phyloP scores from a whole-genome alignment of 2,329 filamentous ascomycete species.

The Nothophaeocryptopus gaeumannii region DNA sequence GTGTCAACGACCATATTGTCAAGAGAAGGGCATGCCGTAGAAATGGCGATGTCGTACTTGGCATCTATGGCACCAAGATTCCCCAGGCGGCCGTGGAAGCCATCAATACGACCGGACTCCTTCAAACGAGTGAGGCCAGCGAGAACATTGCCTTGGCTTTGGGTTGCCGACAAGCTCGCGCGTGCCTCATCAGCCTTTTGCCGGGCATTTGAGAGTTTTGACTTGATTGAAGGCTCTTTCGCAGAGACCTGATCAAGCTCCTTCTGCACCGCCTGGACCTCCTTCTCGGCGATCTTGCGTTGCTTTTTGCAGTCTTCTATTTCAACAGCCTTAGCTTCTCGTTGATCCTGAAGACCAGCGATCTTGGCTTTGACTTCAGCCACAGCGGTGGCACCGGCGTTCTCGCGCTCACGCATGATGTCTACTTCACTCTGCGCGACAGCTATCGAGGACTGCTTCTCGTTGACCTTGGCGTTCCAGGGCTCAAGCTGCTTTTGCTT shows the following conservation, averaged over 20 bases:
- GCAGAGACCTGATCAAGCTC: conserved; percentile 70
- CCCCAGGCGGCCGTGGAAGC: conserved; percentile 91
- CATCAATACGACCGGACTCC: conserved; percentile 93
- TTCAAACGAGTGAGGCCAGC: conserved; percentile 90
- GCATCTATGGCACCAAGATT: conserved; percentile 92
- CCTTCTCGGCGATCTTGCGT: conserved; percentile 69
- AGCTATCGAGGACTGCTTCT: conserved; percentile 89
- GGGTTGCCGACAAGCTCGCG: conserved; percentile 82
- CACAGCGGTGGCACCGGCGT: conserved; percentile 78
- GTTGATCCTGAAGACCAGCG: conserved; percentile 66
- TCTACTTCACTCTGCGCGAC: conserved; percentile 93
- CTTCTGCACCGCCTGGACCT: conserved; percentile 66
- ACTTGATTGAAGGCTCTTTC: conserved; percentile 77
- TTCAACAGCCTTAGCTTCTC: conserved; percentile 67
- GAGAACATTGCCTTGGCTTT: conserved; percentile 81
- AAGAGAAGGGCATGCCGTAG: conserved; percentile 84
- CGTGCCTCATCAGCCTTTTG: conserved; percentile 96
- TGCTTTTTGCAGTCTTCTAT: conserved; percentile 73
- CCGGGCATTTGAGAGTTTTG: conserved; percentile 81
- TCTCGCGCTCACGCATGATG: conserved; percentile 85
- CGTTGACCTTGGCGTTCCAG: conserved; percentile 95
- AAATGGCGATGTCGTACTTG: conserved; percentile 96
- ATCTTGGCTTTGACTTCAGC: conserved; percentile 82
- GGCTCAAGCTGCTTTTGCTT: conserved; percentile 95
- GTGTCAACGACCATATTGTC: conserved; percentile 97